Base-by-base conservation (phyloP, 176 grass and related monocot species). In the Oryza officinalis region DNA sequence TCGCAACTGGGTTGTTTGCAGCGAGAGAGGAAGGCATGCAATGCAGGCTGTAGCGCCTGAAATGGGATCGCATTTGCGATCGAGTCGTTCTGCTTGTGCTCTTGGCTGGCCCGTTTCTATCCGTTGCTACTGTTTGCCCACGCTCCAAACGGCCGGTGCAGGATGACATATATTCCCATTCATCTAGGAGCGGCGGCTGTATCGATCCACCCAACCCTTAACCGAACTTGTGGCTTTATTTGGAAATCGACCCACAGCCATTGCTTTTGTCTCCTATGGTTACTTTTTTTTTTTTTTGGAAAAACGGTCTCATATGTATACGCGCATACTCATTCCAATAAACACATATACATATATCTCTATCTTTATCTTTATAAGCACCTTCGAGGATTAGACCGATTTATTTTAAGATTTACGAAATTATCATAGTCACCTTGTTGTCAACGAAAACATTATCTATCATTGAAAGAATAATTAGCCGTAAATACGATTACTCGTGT, bases 11-110 rank as follows among this genome's bases (percentile, higher is more conserved):
- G 14, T 54, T 20, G 5, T 27, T 64, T 27, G 54, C 83, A 64
- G 66, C 67, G 20, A 60, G 54, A 60, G 54, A 10, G 6, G 5
- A 60, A 1, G 0, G 10, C n/a, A n/a, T n/a, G n/a, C n/a, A n/a
- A n/a, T n/a, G n/a, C n/a, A 31, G 13, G 52, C 52, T 20, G 65
- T n/a, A n/a, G n/a, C n/a, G 47, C 35, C 60, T 25, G 71, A 60
- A 68, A 69, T 41, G 70, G 85, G 17, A 81, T 46, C 37, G 65
- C 50, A 13, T 60, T 60, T 9, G 54, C 54, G 4, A 54, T 54
- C 50, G 50, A 1, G 54, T 46, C 50, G 27, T 8, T 11, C 38
- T 63, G 75, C 37, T 46, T 63, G 10, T 10, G 14, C 43, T 18
- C 59, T 46, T 4, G 8, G 3, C 37, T 44, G 69, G 25, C 54